A percentile compares a stretch with the other conserved stretches of the same genome.
Evolutionary conservation across 805 yeast genomes (phyloP).

Genomic region (Wickerhamiella nectarea): DNA sequence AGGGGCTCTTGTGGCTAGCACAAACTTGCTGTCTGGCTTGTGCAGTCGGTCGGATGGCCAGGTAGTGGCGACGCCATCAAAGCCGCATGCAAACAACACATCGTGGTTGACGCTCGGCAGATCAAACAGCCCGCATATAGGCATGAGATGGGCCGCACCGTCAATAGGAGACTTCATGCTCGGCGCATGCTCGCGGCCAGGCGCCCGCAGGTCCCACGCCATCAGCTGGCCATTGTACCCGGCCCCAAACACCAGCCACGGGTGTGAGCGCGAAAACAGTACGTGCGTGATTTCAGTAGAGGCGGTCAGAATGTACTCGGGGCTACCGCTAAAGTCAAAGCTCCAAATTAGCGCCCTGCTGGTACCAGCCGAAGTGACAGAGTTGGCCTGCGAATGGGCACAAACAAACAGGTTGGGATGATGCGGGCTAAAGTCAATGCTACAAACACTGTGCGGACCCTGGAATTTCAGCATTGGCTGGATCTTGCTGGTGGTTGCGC

Average conservation of each 20-base stretch:
- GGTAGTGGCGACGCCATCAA: constrained; percentile 28
- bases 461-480: not conserved
- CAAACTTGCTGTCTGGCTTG: constrained; percentile 23
- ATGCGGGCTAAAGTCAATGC: constrained; percentile 27
- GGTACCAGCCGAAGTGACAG: constrained; percentile 6
- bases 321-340: constrained; percentile 19
- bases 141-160: constrained; percentile 26
- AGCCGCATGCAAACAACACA: constrained; percentile 23
- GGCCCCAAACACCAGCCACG: constrained; percentile 35
- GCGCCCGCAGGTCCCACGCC: constrained; percentile 35
- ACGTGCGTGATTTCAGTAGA: constrained; percentile 31
- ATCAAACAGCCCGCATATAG: constrained; percentile 23
- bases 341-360: constrained; percentile 26
- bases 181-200: constrained; percentile 17
- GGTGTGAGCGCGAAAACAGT: constrained; percentile 29
- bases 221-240: constrained; percentile 36
- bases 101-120: constrained; percentile 22
- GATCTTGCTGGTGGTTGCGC: not conserved
- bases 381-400: constrained; percentile 20
- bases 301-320: constrained; percentile 32
- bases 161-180: constrained; percentile 23
- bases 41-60: constrained; percentile 28
- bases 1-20: constrained; percentile 19
- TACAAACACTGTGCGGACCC: constrained; percentile 18
- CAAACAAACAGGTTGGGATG: constrained; percentile 27